Base-by-base conservation (phyloP, 768 basidiomycete genomes). In the Boletus eberwhitei region DNA sequence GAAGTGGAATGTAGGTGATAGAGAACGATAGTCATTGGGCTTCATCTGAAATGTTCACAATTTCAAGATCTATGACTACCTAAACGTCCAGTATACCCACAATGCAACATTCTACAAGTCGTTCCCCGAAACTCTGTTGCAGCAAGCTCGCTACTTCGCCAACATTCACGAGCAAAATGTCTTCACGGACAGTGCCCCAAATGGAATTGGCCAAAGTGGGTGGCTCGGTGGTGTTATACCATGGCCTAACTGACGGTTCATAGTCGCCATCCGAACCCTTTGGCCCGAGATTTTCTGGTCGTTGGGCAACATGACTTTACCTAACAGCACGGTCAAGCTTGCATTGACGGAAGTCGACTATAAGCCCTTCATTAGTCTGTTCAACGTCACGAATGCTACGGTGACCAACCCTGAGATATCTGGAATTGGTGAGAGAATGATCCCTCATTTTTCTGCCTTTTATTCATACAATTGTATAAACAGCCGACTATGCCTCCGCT, bases 321-420 rank as follows among this genome's bases (percentile, higher is more conserved):
- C 85, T 57, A 79, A 77, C 58, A 87, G 89, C 72, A 85, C 85
- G 32, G 80, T 93, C 52, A 86, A 90, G 67, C 76, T 94, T 68
- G 79, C 86, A 64, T 71, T 92, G 61, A 79, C 88, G 58, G 82
- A 87, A 72, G 82, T 86, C 8, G 88, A 90, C 57, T 93, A 93
- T 75, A 91, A 93, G 72, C 86, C 91, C 11, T 90, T 93, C 78
- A 86, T 93, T 64, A 90, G 88, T 34, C 73, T 94, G 67, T 88
- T 95, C 79, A 82, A 84, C 59, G 82, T 88, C 67, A 85, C 88
- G 17, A 88, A 87, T 49, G 75, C 86, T 55, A 69, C 76, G 37
- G 69, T 79, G 51, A 75, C 79, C 17, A 75, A 82, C 64, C 86
- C 87, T 1, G 80, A 87, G 54, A 67, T 86, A 54, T 68, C 74